Evolutionary conservation across 371 early-diverging fungal genomes (phyloP).

Genomic region (Rhizomucor pusillus): DNA sequence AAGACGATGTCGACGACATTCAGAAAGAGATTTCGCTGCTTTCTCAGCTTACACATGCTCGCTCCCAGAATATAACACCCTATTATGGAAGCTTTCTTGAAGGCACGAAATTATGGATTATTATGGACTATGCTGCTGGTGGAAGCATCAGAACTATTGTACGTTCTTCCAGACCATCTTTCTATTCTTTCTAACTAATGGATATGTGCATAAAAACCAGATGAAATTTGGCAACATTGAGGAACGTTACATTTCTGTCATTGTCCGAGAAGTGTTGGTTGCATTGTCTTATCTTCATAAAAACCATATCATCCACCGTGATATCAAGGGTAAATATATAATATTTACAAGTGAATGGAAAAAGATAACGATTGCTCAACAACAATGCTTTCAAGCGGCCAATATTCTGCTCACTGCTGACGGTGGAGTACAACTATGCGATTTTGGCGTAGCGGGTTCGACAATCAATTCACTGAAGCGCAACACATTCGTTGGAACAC

Average conservation of each 20-base stretch:
- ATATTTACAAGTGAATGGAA: not conserved
- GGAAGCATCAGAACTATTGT: slow-evolving; percentile 88
- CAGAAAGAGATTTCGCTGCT: slow-evolving; percentile 91
- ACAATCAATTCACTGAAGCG: slow-evolving; percentile 70
- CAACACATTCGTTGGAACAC: slow-evolving; percentile 89
- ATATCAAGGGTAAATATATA: slow-evolving; percentile 84
- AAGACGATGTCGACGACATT: slow-evolving; percentile 96
- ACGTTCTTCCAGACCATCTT: slow-evolving; percentile 20
- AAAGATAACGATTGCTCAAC: no score
- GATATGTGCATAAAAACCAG: slow-evolving; percentile 22
- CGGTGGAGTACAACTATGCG: slow-evolving; percentile 93
- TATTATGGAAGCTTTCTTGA: slow-evolving; percentile 91
- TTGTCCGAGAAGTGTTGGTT: slow-evolving; percentile 81
- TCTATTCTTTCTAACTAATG: not conserved
- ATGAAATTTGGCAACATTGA: slow-evolving; percentile 87
- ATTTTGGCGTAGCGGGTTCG: slow-evolving; percentile 85
- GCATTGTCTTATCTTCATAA: slow-evolving; percentile 94
- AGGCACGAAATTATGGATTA: slow-evolving; percentile 94
- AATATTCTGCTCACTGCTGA: slow-evolving; percentile 90
- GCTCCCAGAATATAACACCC: slow-evolving; percentile 88
- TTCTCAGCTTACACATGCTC: slow-evolving; percentile 76
- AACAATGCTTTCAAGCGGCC: slow-evolving; percentile 56
- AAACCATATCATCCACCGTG: slow-evolving; percentile 93
- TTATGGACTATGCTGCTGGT: slow-evolving; percentile 97
- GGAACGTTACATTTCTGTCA: slow-evolving; percentile 83